A percentile compares a stretch with the other conserved stretches of the same genome.
Conservation (phyloP, 495 filamentous ascomycete genomes). For the Penicillium samsonianum region DNA sequence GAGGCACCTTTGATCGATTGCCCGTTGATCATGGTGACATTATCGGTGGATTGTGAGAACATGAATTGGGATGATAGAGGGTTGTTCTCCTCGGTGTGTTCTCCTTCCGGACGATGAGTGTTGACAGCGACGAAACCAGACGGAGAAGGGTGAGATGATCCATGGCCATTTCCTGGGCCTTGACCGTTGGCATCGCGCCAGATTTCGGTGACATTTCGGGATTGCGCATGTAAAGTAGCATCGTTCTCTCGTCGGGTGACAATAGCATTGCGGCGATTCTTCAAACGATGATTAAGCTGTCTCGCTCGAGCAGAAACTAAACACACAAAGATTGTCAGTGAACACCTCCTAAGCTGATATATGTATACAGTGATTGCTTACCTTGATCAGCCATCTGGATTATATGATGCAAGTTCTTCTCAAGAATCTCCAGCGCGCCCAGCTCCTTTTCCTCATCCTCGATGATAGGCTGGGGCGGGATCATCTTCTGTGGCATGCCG, state of each 20-base stretch:
- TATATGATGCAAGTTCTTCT: conserved; percentile 70
- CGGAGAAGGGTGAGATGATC: conserved; percentile 36
- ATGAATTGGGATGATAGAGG: conserved; percentile 41
- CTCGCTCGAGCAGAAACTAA: conserved; percentile 74
- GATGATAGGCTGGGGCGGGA: conserved; percentile 76
- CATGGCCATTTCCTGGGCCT: conserved; percentile 32
- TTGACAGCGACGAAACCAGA: conserved; percentile 63
- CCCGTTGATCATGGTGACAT: conserved; percentile 52
- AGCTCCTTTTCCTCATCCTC: conserved; percentile 87
- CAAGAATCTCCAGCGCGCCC: conserved; percentile 78
- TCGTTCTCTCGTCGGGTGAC: conserved; percentile 58
- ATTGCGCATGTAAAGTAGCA: conserved; percentile 35
- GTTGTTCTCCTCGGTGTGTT: conserved; percentile 37
- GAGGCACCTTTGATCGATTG: conserved; percentile 55
- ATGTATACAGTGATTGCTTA: conserved; percentile 31
- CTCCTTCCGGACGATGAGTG: conserved; percentile 37
- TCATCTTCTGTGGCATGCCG: conserved; percentile 80
- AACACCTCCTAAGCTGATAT: background rate
- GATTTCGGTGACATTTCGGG: conserved; percentile 35
- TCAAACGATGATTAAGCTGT: conserved; percentile 79
- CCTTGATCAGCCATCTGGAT: conserved; percentile 82
- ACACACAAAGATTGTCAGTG: conserved; percentile 12
- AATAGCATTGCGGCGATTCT: conserved; percentile 72
- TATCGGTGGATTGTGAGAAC: conserved; percentile 46
- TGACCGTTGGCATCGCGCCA: conserved; percentile 42